Percentiles rank a stretch among this genome's conserved stretches.
phyloP scores from a whole-genome alignment of 2,329 filamentous ascomycete genomes.

The Didymella sp. region DNA sequence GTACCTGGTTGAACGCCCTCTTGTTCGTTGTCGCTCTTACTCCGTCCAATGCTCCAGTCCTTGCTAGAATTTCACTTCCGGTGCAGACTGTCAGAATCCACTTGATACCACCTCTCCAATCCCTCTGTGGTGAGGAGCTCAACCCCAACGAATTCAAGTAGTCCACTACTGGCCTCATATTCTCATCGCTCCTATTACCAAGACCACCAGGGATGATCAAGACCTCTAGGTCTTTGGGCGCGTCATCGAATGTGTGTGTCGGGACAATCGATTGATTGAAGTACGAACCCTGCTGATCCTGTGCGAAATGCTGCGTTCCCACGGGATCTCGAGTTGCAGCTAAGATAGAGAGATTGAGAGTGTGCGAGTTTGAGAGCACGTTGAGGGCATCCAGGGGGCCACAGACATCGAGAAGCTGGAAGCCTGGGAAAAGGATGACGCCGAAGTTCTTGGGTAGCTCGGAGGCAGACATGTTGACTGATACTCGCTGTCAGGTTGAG shows the following conservation, averaged over 20 bases:
- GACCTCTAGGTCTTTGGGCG: conserved; percentile 62
- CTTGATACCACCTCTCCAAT: conserved; percentile 46
- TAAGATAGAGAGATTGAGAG: conserved; percentile 45
- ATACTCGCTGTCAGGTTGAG: neutral
- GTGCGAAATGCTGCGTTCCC: conserved; percentile 32
- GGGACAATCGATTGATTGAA: conserved; percentile 54
- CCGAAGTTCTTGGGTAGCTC: conserved; percentile 39
- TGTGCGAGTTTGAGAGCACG: conserved; percentile 37
- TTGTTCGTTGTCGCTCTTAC: conserved; percentile 72
- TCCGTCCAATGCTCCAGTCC: conserved; percentile 66
- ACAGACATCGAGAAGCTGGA: conserved; percentile 48
- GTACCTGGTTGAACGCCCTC: conserved; percentile 55
- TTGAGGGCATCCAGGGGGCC: conserved; percentile 59
- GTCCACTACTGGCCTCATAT: conserved; percentile 48
- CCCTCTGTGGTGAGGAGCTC: conserved; percentile 55
- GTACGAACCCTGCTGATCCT: conserved; percentile 24
- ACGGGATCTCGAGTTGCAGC: conserved; percentile 45
- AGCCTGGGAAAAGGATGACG: conserved; percentile 48
- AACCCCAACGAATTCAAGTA: conserved; percentile 45
- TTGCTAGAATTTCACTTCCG: conserved; percentile 65
- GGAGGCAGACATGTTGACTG: conserved; percentile 5
- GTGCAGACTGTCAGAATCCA: conserved; percentile 72
- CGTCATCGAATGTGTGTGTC: conserved; percentile 63
- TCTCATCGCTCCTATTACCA: conserved; percentile 52
- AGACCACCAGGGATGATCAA: conserved; percentile 71